Evolutionary conservation across 192 early-diverging fungal genomes (phyloP).

Genomic region (Coemansia sp.): DNA sequence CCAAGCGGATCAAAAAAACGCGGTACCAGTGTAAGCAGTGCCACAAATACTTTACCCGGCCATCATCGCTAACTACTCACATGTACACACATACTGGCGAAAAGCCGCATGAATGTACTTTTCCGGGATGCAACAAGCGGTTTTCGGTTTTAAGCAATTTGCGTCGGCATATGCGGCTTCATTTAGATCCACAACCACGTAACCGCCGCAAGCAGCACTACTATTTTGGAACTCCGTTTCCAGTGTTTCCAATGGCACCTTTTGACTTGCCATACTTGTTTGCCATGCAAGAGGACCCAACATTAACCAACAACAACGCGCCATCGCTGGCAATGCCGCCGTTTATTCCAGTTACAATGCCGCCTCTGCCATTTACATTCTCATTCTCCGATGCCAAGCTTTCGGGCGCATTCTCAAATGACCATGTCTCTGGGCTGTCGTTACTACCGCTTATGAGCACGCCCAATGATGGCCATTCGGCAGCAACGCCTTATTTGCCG

Average conservation of each 20-base stretch:
- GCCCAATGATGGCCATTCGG: too few species aligned
- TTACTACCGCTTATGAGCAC: background rate
- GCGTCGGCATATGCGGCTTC: constrained; percentile 61
- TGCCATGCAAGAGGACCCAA: constrained; percentile 6
- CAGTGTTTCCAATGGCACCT: constrained; percentile 1
- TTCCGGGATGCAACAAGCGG: constrained; percentile 58
- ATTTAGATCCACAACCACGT: constrained; percentile 12
- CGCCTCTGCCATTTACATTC: too few species aligned
- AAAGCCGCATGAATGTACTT: constrained; percentile 64
- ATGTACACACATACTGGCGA: constrained; percentile 76
- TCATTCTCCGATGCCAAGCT: background rate
- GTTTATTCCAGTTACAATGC: constrained; percentile 1
- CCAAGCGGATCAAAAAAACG: constrained; percentile 42
- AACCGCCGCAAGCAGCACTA: constrained; percentile 6
- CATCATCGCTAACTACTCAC: constrained; percentile 66
- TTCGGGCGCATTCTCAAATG: background rate
- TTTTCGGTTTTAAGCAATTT: constrained; percentile 76
- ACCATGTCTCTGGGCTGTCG: background rate
- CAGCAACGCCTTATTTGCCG: background rate
- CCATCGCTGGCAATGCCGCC: too few species aligned
- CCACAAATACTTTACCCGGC: constrained; percentile 65
- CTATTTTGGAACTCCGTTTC: background rate
- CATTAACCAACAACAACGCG: too few species aligned
- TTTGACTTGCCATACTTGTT: constrained; percentile 6
- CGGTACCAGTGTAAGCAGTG: constrained; percentile 61